Evolutionary conservation across 345 rosid genomes (phyloP).

Genomic region (Lepidium sativum): DNA sequence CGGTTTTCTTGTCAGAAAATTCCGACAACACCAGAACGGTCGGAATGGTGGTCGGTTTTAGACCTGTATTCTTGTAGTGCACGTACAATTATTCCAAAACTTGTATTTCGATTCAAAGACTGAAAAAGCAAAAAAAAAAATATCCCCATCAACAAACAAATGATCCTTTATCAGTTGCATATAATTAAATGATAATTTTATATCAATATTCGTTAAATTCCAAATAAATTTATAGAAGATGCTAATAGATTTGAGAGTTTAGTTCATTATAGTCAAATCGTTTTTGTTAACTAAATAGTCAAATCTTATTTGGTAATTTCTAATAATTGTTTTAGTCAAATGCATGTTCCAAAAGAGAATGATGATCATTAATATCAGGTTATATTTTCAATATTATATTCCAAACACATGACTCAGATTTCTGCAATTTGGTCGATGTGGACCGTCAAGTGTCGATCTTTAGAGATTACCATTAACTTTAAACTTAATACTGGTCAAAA

Average conservation of each 20-base stretch:
- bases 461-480: background rate
- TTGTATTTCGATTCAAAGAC: no score
- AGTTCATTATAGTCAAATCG: background rate
- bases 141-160: no score
- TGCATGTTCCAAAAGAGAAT: background rate
- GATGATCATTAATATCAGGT: background rate
- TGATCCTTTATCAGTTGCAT: no score
- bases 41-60: no score
- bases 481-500: conserved; percentile 1
- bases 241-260: background rate
- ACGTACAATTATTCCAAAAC: no score
- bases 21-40: no score
- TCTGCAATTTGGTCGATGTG: background rate
- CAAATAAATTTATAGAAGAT: background rate
- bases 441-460: background rate
- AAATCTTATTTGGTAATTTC: background rate
- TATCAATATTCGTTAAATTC: background rate
- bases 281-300: background rate
- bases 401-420: conserved; percentile 4
- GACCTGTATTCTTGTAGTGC: no score
- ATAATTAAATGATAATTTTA: background rate
- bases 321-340: background rate
- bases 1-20: no score
- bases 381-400: background rate
- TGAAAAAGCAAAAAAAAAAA: no score